phyloP scores from a whole-genome alignment of 2,329 filamentous ascomycete genomes.

The Ceratocystis variospora region DNA sequence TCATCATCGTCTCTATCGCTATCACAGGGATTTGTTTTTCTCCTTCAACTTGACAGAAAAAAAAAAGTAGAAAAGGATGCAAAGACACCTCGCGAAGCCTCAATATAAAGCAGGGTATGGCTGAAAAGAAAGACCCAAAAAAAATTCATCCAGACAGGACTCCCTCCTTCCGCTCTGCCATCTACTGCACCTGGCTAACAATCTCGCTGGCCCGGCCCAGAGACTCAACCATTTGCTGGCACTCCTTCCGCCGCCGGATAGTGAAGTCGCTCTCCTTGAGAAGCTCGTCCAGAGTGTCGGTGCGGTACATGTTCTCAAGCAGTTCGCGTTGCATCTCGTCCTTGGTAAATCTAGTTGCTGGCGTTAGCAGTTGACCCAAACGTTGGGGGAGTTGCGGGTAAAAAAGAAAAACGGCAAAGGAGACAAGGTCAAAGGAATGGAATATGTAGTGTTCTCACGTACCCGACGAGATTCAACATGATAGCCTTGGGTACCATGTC shows the following conservation, averaged over 20 bases:
- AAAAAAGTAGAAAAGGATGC: neutral
- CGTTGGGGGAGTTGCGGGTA: too few relatives aligned
- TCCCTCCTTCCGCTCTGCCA: neutral
- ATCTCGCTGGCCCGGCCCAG: conserved; percentile 84
- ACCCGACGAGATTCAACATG: conserved; percentile 94
- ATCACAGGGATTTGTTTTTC: neutral
- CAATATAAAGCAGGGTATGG: conserved; percentile 9
- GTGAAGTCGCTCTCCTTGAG: conserved; percentile 98
- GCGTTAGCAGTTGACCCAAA: neutral
- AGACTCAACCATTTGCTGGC: conserved; percentile 97
- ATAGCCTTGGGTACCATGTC: conserved; percentile 99
- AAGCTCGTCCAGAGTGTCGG: conserved; percentile 76
- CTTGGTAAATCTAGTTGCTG: conserved; percentile 60
- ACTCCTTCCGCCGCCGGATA: conserved; percentile 86
- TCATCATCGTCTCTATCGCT: neutral
- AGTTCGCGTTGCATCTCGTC: conserved; percentile 98
- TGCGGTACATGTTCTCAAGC: conserved; percentile 93
- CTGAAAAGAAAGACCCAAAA: neutral
- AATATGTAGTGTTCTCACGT: conserved; percentile 31
- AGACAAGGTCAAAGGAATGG: neutral
- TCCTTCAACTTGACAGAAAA: too few relatives aligned
- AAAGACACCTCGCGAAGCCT: neutral
- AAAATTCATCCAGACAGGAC: neutral
- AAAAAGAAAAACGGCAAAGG: neutral
- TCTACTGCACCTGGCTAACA: conserved; percentile 63